Base-by-base conservation (phyloP, 164 flowering plant genomes). In the Stephania cephalantha region DNA sequence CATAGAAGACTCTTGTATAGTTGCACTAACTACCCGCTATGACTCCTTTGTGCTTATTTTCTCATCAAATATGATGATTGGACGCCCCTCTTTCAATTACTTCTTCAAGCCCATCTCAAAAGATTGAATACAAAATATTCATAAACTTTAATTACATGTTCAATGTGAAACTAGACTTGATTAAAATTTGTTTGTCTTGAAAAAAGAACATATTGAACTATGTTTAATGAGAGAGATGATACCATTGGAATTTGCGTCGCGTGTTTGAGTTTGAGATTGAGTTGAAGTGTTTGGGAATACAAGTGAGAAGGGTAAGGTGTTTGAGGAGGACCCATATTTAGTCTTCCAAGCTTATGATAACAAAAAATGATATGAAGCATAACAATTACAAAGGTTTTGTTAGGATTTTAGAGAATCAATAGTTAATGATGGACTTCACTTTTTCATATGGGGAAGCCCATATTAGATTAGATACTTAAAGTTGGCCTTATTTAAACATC, bases 241-340 rank as follows among this genome's bases (percentile, higher is more conserved):
- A 89, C 93, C 31, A 81, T 69, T 58, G 85, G 68, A 65, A 74
- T 25, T 35, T 72, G 79, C 46, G 81, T 22, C 50, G 84, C n/a
- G 30, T 77, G 84, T 72, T 80, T 79, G 77, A 20, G 77, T 73
- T 20, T 29, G 15, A 91, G 87, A 74, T 90, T 92, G 2, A 92
- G 84, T 66, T 92, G 95, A 70, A 92, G 83, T 48, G 85, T 88
- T 78, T 85, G 88, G 15, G 95, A 87, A 78, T 93, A 92, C 18
- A 84, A 85, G 69, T 86, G 90, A 77, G 91, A 79, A 80, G 88
- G 76, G 70, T 68, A 80, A 66, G 89, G 80, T 78, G 82, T 53
- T 75, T 80, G 82, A 75, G 88, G 85, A 69, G 82, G 29, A 76
- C 85, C 90, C 89, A 86, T 73, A 83, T 80, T 68, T 65, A 65